Percentiles rank a stretch among this genome's conserved stretches.
Conservation (phyloP, 345 rosid genomes). For the Pistacia vera region DNA sequence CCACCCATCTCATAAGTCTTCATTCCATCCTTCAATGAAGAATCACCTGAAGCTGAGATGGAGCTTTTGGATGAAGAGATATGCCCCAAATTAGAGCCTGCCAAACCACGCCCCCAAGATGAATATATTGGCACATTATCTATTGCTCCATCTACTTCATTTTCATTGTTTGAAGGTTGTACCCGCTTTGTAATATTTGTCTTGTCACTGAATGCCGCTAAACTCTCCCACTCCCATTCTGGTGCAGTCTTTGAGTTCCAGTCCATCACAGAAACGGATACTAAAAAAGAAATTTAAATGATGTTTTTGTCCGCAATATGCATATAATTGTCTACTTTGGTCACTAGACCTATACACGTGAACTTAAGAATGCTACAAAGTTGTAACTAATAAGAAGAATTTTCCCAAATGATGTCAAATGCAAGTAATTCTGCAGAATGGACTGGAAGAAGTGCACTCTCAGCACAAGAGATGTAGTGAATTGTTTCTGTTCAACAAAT, state of each 20-base stretch:
- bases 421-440: background rate
- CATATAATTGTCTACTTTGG: background rate
- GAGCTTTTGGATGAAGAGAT: too few relatives aligned
- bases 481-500: background rate
- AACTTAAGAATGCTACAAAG: background rate
- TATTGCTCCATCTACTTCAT: too few relatives aligned
- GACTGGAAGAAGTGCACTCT: too few relatives aligned
- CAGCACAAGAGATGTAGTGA: background rate
- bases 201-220: background rate
- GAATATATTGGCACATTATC: background rate
- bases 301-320: background rate
- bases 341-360: background rate
- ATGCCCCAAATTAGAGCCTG: too few relatives aligned
- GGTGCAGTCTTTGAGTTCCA: slow-evolving; percentile 33
- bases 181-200: slow-evolving; percentile 13
- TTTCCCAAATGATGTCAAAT: background rate
- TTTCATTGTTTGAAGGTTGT: slow-evolving; percentile 18
- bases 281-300: background rate
- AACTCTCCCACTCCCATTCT: background rate
- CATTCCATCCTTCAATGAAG: too few relatives aligned
- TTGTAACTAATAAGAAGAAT: background rate
- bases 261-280: slow-evolving; percentile 25
- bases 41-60: background rate
- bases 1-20: too few relatives aligned
- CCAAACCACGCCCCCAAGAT: background rate